Base-by-base conservation (phyloP, 2,329 filamentous ascomycete species). In the Ilyonectria robusta region DNA sequence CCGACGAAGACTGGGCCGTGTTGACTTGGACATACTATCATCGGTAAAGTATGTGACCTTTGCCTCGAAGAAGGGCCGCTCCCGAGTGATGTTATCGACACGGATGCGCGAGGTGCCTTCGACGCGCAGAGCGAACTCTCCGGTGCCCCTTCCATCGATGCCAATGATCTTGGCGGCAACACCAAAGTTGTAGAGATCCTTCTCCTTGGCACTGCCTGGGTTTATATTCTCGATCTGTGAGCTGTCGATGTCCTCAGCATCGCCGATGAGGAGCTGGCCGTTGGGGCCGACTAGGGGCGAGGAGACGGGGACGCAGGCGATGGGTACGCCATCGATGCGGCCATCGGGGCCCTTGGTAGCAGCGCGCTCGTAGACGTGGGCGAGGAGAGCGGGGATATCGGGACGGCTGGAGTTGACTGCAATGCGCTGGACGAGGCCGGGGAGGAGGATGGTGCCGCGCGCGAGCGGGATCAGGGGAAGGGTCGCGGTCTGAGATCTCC, bases 311-410 rank as follows among this genome's bases (percentile, higher is more conserved):
- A 98, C 91, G 80, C 95, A 98, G 59, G 93, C 94, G 71, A 98
- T 91, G 9, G 93, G 91, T 73, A 97, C 90, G 72, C 86, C 85
- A 72, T 91, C 88, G 76, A 91, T 85, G 69, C 88, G 85, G 72
- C 90, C 86, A 69, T 87, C 88, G 31, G 90, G 88, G 72, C 91
- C 88, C 75, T 91, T 91, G 46, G 89, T 88, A 37, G 92, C 86
- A 31, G 91, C 91, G 73, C 91, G 90, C 76, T 93, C 93, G 81
- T 97, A 95, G 67, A 97, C 89, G 73, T 92, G 91, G 21, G 94
- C 93, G 64, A 99, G 90, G 50, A 98, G 89, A 57, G 95, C 93
- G 59, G 94, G 92, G 72, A 98, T 92, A 81, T 98, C 96, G 72
- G 94, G 91, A 58, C 95, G 93, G 80, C 92, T 87, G 42, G 87